Evolutionary conservation across 2,329 filamentous ascomycete species (phyloP).

Genomic region (Falciphora oryzae): DNA sequence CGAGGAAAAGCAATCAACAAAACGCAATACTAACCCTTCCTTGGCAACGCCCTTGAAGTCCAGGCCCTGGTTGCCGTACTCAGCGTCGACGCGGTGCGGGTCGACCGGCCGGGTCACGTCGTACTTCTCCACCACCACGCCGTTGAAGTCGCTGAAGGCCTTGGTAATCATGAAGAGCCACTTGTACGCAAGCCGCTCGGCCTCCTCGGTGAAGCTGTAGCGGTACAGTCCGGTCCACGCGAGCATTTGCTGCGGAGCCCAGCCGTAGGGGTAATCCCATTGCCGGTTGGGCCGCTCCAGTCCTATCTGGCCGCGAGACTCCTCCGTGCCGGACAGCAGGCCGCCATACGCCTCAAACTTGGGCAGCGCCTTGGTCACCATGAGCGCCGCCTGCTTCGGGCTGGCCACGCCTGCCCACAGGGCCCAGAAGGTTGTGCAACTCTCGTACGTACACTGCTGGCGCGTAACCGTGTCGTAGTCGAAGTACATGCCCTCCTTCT

Average conservation of each 20-base stretch:
- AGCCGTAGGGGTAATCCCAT: constrained; percentile 98
- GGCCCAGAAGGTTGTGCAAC: constrained; percentile 91
- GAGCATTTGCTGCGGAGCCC: constrained; percentile 97
- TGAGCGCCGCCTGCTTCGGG: constrained; percentile 75
- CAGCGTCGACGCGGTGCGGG: constrained; percentile 89
- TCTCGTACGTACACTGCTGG: constrained; percentile 78
- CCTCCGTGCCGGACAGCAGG: constrained; percentile 80
- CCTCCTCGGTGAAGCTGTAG: constrained; percentile 88
- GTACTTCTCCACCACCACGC: constrained; percentile 98
- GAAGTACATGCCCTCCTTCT: constrained; percentile 91
- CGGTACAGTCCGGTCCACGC: constrained; percentile 90
- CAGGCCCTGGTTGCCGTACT: constrained; percentile 94
- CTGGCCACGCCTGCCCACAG: constrained; percentile 91
- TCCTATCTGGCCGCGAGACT: constrained; percentile 75
- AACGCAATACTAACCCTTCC: constrained; percentile 68
- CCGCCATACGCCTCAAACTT: constrained; percentile 85
- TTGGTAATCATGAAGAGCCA: constrained; percentile 99
- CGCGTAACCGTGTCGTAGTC: constrained; percentile 88
- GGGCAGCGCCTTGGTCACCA: constrained; percentile 77
- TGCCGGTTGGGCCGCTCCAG: constrained; percentile 87
- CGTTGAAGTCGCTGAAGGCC: constrained; percentile 97
- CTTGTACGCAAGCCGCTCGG: constrained; percentile 84
- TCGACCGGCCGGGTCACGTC: constrained; percentile 87
- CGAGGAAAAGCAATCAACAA: not conserved
- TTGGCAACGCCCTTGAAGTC: constrained; percentile 95